Percentiles rank a stretch among this genome's conserved stretches.
Conservation (phyloP, 2,329 filamentous ascomycete genomes). For the Ophiostoma sp. region DNA sequence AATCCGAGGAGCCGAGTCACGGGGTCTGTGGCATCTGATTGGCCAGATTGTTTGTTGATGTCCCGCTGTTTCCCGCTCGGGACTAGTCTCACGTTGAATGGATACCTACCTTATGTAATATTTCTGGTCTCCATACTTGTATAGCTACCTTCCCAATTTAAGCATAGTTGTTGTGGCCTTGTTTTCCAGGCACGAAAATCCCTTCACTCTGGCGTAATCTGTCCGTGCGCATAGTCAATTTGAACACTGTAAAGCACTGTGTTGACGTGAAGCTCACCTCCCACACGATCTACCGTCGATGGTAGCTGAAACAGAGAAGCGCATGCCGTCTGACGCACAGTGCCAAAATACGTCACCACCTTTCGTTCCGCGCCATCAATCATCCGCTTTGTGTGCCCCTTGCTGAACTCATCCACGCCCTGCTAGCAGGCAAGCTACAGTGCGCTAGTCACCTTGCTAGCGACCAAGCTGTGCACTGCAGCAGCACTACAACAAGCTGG, state of each 20-base stretch:
- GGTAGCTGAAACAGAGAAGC: slow-evolving; percentile 19
- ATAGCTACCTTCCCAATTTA: background rate
- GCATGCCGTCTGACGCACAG: slow-evolving; percentile 9
- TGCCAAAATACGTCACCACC: slow-evolving; percentile 19
- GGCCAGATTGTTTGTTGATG: background rate
- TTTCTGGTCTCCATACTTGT: background rate
- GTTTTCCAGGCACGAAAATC: background rate
- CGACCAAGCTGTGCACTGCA: background rate
- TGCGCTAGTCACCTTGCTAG: slow-evolving; percentile 12
- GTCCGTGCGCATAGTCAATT: background rate
- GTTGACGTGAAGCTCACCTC: background rate
- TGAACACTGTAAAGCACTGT: slow-evolving; percentile 2
- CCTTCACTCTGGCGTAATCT: background rate
- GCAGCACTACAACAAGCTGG: background rate
- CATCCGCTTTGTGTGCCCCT: background rate
- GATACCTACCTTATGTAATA: background rate
- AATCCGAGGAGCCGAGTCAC: slow-evolving; percentile 24
- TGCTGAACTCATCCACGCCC: slow-evolving; percentile 16
- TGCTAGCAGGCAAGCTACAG: slow-evolving; percentile 19
- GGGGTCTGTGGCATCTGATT: slow-evolving; percentile 12
- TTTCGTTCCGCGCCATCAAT: background rate
- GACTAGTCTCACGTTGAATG: background rate
- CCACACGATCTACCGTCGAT: slow-evolving; percentile 7
- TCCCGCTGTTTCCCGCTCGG: background rate
- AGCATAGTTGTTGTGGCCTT: background rate